phyloP scores from a whole-genome alignment of 495 filamentous ascomycete species.

The Penicillium flavigenum region DNA sequence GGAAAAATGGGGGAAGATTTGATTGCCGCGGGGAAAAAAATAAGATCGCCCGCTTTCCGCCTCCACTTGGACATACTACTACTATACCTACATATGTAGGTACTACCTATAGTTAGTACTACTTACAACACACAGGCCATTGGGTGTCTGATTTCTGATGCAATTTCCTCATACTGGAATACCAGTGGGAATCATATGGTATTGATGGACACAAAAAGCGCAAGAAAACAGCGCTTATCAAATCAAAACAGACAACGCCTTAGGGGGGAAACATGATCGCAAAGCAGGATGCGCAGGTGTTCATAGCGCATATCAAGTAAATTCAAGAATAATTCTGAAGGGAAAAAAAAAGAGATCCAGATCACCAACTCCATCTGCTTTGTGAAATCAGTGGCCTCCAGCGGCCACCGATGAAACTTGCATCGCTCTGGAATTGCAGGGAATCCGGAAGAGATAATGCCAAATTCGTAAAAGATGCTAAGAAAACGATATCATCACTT shows the following conservation, averaged over 20 bases:
- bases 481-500: constrained; percentile 37
- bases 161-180: constrained; percentile 8
- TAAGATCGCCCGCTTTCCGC: constrained; percentile 20
- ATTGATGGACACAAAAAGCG: constrained; percentile 17
- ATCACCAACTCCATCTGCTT: constrained; percentile 38
- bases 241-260: constrained; percentile 33
- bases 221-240: constrained; percentile 25
- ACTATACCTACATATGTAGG: no score
- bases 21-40: constrained; percentile 25
- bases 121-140: no score
- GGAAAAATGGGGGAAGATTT: constrained; percentile 10
- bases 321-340: constrained; percentile 4
- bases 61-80: background rate
- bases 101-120: no score
- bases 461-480: constrained; percentile 40
- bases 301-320: constrained; percentile 16
- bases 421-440: constrained; percentile 36
- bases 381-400: constrained; percentile 24
- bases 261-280: constrained; percentile 6
- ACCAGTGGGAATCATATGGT: constrained; percentile 26
- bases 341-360: constrained; percentile 19
- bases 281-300: constrained; percentile 17
- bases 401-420: constrained; percentile 25
- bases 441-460: constrained; percentile 32
- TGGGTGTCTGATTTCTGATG: constrained; percentile 3